phyloP scores from a whole-genome alignment of 2,329 filamentous ascomycete species.

The Aureobasidium melanogenum region DNA sequence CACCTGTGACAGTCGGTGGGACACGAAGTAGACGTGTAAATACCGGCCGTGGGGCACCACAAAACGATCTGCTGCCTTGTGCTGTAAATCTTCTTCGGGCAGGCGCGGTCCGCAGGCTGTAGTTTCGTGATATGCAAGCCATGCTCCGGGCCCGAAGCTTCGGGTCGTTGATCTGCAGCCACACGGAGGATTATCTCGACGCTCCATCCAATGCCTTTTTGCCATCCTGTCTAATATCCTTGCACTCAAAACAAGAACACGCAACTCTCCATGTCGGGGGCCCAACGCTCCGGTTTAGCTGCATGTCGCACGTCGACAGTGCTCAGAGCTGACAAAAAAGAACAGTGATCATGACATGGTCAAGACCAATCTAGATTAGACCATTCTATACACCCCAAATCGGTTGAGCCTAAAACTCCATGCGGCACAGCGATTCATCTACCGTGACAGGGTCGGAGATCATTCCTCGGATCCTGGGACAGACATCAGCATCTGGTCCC shows the following conservation, averaged over 20 bases:
- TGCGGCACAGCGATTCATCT: background rate
- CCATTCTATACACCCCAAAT: background rate
- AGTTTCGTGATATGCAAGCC: constrained; percentile 10
- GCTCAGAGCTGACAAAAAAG: background rate
- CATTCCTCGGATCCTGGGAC: background rate
- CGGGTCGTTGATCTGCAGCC: background rate
- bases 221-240: background rate
- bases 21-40: background rate
- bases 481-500: background rate
- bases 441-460: background rate
- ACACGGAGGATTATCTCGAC: background rate
- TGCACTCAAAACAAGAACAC: background rate
- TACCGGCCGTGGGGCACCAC: background rate
- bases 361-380: background rate
- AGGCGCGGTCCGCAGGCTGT: background rate
- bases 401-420: background rate
- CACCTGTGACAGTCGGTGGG: background rate
- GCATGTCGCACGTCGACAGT: background rate
- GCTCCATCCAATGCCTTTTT: background rate
- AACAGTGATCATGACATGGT: background rate
- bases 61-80: background rate
- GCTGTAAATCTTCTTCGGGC: background rate
- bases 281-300: constrained; percentile 1
- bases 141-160: background rate
- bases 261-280: background rate